Evolutionary conservation across 2,329 filamentous ascomycete species (phyloP).

Genomic region (Aspergillus candidus): DNA sequence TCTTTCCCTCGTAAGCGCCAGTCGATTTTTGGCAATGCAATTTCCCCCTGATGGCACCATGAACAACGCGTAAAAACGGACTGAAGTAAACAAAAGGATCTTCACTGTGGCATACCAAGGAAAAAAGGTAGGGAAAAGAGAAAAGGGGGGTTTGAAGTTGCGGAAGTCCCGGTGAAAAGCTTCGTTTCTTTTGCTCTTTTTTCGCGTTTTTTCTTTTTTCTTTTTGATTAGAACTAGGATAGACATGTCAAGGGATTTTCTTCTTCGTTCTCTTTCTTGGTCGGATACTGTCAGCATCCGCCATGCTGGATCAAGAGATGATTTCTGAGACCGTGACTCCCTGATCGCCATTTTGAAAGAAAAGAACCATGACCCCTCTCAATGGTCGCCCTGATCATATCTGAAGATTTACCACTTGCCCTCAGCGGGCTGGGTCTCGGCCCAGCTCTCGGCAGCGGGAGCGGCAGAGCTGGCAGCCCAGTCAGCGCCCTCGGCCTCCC

Average conservation of each 20-base stretch:
- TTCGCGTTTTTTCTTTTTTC: constrained; percentile 28
- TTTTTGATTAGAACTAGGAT: constrained; percentile 33
- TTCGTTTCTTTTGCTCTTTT: constrained; percentile 30
- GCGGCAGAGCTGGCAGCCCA: constrained; percentile 46
- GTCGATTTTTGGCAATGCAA: constrained; percentile 50
- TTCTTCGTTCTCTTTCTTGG: constrained; percentile 13
- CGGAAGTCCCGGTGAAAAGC: constrained; percentile 21
- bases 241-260: constrained; percentile 33
- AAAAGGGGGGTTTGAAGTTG: constrained; percentile 21
- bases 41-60: constrained; percentile 31
- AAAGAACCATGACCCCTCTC: constrained; percentile 21
- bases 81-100: constrained; percentile 14
- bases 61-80: constrained; percentile 22
- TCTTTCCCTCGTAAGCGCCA: constrained; percentile 99
- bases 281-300: constrained; percentile 11
- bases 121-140: constrained; percentile 25
- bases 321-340: constrained; percentile 8
- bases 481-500: constrained; percentile 54
- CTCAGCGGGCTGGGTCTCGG: constrained; percentile 33
- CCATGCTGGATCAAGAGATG: not conserved
- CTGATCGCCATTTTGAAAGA: constrained; percentile 19
- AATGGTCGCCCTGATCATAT: constrained; percentile 25
- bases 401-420: constrained; percentile 36
- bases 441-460: constrained; percentile 36
- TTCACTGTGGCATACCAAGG: constrained; percentile 20